Evolutionary conservation across 202 grass and related monocot genomes (phyloP).

Genomic region (Brachypodium distachyon): DNA sequence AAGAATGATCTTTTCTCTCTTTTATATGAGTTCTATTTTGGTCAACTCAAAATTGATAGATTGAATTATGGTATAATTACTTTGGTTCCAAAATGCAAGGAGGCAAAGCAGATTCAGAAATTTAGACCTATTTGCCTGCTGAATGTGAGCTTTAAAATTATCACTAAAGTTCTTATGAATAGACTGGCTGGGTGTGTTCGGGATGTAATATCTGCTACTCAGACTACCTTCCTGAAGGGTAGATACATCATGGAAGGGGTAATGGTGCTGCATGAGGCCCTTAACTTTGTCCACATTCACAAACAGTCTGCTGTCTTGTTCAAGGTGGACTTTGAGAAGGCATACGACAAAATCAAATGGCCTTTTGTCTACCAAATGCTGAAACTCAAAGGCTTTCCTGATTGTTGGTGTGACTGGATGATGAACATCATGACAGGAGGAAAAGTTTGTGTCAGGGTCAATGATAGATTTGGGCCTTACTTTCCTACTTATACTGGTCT

Average conservation of each 20-base stretch:
- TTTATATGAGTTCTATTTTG: background rate
- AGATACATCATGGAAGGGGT: background rate
- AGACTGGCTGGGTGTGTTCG: rapidly evolving
- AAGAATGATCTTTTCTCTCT: background rate
- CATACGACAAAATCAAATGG: too few relatives aligned
- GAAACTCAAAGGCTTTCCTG: background rate
- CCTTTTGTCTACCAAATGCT: too few relatives aligned
- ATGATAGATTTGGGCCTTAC: background rate
- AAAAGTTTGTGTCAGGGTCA: background rate
- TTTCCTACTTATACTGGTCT: background rate
- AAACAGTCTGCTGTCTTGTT: too few relatives aligned
- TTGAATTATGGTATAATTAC: background rate
- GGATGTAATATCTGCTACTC: background rate
- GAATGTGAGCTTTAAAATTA: too few relatives aligned
- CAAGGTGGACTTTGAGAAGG: too few relatives aligned
- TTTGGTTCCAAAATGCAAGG: background rate
- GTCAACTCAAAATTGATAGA: rapidly evolving
- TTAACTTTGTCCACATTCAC: background rate
- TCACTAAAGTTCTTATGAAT: background rate
- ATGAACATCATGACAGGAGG: background rate
- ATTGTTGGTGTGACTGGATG: background rate
- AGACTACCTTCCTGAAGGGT: background rate
- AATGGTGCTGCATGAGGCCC: background rate
- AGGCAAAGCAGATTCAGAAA: background rate
- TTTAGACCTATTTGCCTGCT: too few relatives aligned